A percentile compares a stretch with the other conserved stretches of the same genome.
Evolutionary conservation across 495 filamentous ascomycete genomes (phyloP).

Genomic region (Hypoxylon cercidicola): DNA sequence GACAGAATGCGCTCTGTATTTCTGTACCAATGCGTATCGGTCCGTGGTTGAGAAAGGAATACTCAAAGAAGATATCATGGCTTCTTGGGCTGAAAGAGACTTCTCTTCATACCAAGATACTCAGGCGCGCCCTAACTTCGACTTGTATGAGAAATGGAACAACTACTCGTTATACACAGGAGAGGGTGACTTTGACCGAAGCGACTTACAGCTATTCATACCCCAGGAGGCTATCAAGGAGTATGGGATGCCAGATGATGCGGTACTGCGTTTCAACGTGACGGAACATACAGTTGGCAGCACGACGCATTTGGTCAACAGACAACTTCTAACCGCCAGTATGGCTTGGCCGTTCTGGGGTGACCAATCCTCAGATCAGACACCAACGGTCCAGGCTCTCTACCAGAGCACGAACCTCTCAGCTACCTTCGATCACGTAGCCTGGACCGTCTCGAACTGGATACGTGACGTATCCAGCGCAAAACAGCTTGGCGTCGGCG

Average conservation of each 20-base stretch:
- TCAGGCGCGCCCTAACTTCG: background rate
- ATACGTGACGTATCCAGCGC: slow-evolving; percentile 25
- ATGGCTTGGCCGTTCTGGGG: slow-evolving; percentile 19
- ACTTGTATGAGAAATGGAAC: slow-evolving; percentile 25
- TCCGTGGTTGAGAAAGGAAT: slow-evolving; percentile 21
- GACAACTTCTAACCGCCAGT: slow-evolving; percentile 4
- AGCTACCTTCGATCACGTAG: slow-evolving; percentile 20
- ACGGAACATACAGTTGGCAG: slow-evolving; percentile 24
- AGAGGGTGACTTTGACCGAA: background rate
- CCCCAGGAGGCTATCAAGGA: background rate
- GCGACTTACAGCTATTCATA: slow-evolving; percentile 25
- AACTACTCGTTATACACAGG: slow-evolving; percentile 22
- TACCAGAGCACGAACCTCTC: slow-evolving; percentile 26
- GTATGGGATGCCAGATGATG: slow-evolving; percentile 5
- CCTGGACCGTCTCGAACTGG: slow-evolving; percentile 23
- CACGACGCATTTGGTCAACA: slow-evolving; percentile 22
- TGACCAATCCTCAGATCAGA: background rate
- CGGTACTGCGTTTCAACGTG: slow-evolving; percentile 4
- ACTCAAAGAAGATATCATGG: slow-evolving; percentile 20
- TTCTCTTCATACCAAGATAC: slow-evolving; percentile 14
- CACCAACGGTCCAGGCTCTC: slow-evolving; percentile 11
- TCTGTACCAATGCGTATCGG: slow-evolving; percentile 29
- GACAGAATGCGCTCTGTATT: slow-evolving; percentile 37
- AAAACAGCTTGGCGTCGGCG: slow-evolving; percentile 2
- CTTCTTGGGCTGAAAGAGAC: slow-evolving; percentile 21